Base-by-base conservation (phyloP, 2,329 filamentous ascomycete genomes). In the Eurotiales sp. region DNA sequence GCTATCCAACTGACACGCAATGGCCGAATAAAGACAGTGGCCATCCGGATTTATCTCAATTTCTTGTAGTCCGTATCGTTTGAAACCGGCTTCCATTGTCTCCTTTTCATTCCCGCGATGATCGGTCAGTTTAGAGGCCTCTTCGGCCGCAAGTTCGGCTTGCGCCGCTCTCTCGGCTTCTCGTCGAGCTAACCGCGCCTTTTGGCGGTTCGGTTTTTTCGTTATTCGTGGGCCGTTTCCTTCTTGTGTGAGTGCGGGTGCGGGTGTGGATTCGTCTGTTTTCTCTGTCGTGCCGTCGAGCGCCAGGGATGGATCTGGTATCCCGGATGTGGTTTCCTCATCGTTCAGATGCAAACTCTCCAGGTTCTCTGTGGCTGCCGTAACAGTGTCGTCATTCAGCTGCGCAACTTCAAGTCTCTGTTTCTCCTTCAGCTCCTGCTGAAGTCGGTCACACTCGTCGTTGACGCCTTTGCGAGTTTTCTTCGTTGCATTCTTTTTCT, bases 401-500 rank as follows among this genome's bases (percentile, higher is more conserved):
- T 68, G 66, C 2, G 73, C 72, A 10, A 80, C 61, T 58, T 84
- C 81, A 3, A 63, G 62, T 25, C 73, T 72, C 23, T 85, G 82
- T 53, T 68, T 71, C 51, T 81, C 77, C 49, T 75, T 76, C 36
- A 84, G 66, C 52, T 83, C 79, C 34, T 69, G 66, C 58, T 84
- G 81, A 32, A 84, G 69, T 22, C 71, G 66, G 17, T 81, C 80
- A 64, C 82, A 85, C 62, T 85, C 82, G 58, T 85, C 82, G 56
- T 83, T 84, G 36, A 92, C 77, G 23, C 85, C 84, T 67, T 86
- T 84, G 45, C 82, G 77, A 8, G 82, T 84, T 69, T 84, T 85
- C 73, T 97, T 99, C 42, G 87, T 95, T 14, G 93, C 91, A 60
- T 88, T 86, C 77, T 96, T 97, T 78, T 96, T 99, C 79, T 96